Evolutionary conservation across 768 basidiomycete genomes (phyloP), one percentile per base, ranked within the genome.

Genomic region (Cystoderma amianthinum): DNA sequence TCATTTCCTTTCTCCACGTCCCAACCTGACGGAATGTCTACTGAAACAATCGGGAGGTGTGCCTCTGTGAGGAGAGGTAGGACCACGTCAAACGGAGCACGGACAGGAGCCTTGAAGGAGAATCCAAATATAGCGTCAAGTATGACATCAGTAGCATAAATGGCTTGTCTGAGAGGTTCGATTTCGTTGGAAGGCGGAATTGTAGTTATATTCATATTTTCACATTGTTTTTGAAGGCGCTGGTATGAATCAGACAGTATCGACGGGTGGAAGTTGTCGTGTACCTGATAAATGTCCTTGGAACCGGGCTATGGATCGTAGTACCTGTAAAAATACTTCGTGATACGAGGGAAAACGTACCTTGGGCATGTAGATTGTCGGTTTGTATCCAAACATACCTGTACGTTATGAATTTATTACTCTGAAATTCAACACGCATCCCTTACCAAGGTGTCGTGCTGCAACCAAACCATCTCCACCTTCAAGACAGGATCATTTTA

Each of bases 11-110:
- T 63, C 50, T 94, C 89, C 17, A 98, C 91, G 53, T 93, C 80
- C 96, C 96, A 99, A 5, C 94, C 96, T 1, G 86, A 90, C 0
- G 96, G 96, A 36, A 99, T 92, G 60, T 99, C 96, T 2, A 99
- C 85, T 2, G 87, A 90, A 19, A 99, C 77, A 53, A 97, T 86
- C 0, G 96, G 94, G 11, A 89, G 67, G 5, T 68, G 59, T 3
- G 82, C 80, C 12, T 69, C 54, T 1, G 74, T 66, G 33, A 96
- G 63, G 5, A 88, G 67, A 5, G 74, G 69, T 1, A 99, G 72
- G 28, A 82, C 83, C 0, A 63, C 54, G 51, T 91, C 82, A 62
- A 98, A 99, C 0, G 96, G 96, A 5, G 82, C 62, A 9, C 96
- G 84, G 4, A 93, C 74, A 24, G 96, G 94, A 0, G 86, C 85